Base-by-base conservation (phyloP, 1,284 basidiomycete genomes). In the Malassezia pachydermatis region DNA sequence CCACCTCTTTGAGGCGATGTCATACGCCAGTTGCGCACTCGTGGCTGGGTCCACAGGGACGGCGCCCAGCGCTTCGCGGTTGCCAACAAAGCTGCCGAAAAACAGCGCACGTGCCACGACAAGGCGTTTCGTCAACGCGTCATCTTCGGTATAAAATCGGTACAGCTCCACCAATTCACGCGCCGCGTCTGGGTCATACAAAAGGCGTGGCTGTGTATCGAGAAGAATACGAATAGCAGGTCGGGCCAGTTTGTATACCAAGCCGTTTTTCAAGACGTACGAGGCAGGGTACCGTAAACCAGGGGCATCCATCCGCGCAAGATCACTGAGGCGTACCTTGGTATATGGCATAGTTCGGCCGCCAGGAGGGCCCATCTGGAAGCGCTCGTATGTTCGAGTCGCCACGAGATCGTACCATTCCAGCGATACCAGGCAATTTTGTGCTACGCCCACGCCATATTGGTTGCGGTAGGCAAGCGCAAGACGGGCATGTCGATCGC, bases 391-490 rank as follows among this genome's bases (percentile, higher is more conserved):
- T 6, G 83, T 33, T 9, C 59, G 54, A 23, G 43, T 30, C 0
- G 63, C 67, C 11, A 56, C 58, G 16, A 52, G 48, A 27, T 69
- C 64, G 55, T 67, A 69, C 33, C 60, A 59, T 9, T 48, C 39
- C 19, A 70, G 56, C 27, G 65, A 55, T 9, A 52, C 36, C 30
- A 29, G 49, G 73, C 94, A 88, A 44, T 82, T 77, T 0, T 86
- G 84, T 5, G 55, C 48, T 5, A 62, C 59, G 22, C 89, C 87
- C 52, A 98, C 90, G 0, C 94, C 94, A 22, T 84, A 83, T 84
- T 87, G 94, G 68, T 90, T 84, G n/a, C 89, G 80, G 72, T 92
- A 96, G 0, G 83, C 94, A 30, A 98, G 76, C 0, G 88, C 81
- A 85, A 92, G 89, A 70, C 90, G 84, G 0, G 92, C 85, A 4